A percentile compares a stretch with the other conserved stretches of the same genome.
phyloP scores from a whole-genome alignment of 176 grass and related monocot genomes.

The Carex kokanica region DNA sequence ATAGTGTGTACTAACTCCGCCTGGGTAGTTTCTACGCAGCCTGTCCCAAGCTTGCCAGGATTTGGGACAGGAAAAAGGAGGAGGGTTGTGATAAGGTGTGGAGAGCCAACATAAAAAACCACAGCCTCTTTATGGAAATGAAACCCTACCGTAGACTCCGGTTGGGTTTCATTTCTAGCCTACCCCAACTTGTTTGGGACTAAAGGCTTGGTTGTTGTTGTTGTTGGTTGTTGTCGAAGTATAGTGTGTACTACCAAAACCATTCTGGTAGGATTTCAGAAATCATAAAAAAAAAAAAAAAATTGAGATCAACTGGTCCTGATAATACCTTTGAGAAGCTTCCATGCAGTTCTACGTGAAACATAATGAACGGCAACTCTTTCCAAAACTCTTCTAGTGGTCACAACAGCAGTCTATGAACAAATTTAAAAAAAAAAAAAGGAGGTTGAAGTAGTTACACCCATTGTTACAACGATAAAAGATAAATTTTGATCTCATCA shows the following conservation, averaged over 20 bases:
- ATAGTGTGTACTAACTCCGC: background rate
- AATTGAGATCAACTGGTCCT: background rate
- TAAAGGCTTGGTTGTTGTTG: no score
- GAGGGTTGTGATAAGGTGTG: no score
- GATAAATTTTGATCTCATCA: background rate
- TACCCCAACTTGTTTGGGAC: no score
- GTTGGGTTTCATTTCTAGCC: no score
- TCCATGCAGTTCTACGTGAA: constrained; percentile 96
- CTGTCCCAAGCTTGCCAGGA: no score
- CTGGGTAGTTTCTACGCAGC: no score
- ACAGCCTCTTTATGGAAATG: no score
- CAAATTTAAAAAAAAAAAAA: background rate
- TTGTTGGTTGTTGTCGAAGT: background rate
- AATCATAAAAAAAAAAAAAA: background rate
- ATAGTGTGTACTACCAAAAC: background rate
- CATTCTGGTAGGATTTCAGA: background rate
- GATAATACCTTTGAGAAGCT: constrained; percentile 83
- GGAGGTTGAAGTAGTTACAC: background rate
- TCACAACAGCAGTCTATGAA: constrained; percentile 76
- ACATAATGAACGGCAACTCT: constrained; percentile 65
- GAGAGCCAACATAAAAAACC: no score
- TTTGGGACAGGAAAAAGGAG: no score
- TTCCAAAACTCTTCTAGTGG: constrained; percentile 82
- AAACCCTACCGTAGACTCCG: no score
- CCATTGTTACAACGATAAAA: background rate